A percentile compares a stretch with the other conserved stretches of the same genome.
Evolutionary conservation across 2,329 filamentous ascomycete genomes (phyloP).

Genomic region (Aspergillus glaucus): DNA sequence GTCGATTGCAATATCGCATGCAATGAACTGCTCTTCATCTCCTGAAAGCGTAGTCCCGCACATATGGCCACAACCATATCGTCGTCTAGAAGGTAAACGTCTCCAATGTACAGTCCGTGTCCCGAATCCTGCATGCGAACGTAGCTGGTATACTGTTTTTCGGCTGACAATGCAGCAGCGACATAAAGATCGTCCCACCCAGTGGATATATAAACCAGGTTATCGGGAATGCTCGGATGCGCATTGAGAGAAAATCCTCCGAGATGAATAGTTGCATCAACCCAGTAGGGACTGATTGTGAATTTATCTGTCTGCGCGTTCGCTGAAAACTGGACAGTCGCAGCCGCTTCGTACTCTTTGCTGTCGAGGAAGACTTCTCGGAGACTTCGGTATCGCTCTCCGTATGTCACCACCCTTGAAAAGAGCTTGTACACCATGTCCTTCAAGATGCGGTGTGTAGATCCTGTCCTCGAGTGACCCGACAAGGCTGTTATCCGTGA

Average conservation of each 20-base stretch:
- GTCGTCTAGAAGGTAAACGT: not conserved
- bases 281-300: constrained; percentile 13
- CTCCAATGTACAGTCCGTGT: not conserved
- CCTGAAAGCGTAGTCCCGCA: not conserved
- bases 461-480: not conserved
- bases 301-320: constrained; percentile 7
- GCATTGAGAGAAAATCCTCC: constrained; percentile 20
- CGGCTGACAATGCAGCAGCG: not conserved
- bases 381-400: constrained; percentile 18
- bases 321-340: constrained; percentile 10
- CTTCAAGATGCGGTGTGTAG: constrained; percentile 9
- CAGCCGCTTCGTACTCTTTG: constrained; percentile 18
- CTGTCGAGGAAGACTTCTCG: constrained; percentile 19
- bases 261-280: constrained; percentile 17
- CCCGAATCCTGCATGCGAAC: not conserved
- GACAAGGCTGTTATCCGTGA: not conserved
- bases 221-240: not conserved
- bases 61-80: not conserved
- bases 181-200: not conserved
- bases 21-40: not conserved
- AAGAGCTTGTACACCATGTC: constrained; percentile 24
- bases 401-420: constrained; percentile 20
- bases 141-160: not conserved
- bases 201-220: not conserved
- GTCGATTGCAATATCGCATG: not conserved